Evolutionary conservation across 306 rosid genomes (phyloP), one percentile per base, ranked within the genome.

Genomic region (Bauhinia variegata): DNA sequence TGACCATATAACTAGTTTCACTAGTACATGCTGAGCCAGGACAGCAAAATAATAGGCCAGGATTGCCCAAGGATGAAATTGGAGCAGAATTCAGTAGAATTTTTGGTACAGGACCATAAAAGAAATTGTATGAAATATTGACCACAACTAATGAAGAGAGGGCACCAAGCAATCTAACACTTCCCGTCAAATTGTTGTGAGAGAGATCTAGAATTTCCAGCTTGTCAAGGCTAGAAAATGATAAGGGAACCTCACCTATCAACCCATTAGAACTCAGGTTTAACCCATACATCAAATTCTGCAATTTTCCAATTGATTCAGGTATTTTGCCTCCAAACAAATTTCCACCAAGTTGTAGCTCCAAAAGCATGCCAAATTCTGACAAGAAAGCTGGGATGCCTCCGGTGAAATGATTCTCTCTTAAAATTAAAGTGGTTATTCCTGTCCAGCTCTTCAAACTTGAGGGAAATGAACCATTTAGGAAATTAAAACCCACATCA

Each of bases 281-380:
- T 73, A 85, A 68, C 6, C 48, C 69, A 28, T 62, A 53, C 11
- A 70, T 56, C 30, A 80, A 53, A 63, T 64, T 70, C 55, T 41
- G 43, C 76, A 82, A 57, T 19, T 58, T 52, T 63, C 83, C 89
- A 52, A 85, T 44, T 6, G 77, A 67, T 6, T 74, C 14, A 15
- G 87, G 81, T 60, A 85, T 79, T 67, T 63, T 67, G 39, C 89
- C 89, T 33, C 78, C 81, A 1, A 85, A 68, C 12, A 47, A 36
- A 74, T 85, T 85, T 60, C 86, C 86, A n/a, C 88, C 88, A 48
- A 86, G 79, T n/a, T 80, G 81, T 65, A 86, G 83, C 77, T 72
- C 71, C 7, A 36, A 70, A 46, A 86, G 88, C 77, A 15, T 69
- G 30, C 37, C 28, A 67, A 78, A 71, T 13, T 80, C 75, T 0